Percentiles rank a stretch among this genome's conserved stretches.
Evolutionary conservation across 805 yeast species (phyloP).

Genomic region (Allodekkera sacchari): DNA sequence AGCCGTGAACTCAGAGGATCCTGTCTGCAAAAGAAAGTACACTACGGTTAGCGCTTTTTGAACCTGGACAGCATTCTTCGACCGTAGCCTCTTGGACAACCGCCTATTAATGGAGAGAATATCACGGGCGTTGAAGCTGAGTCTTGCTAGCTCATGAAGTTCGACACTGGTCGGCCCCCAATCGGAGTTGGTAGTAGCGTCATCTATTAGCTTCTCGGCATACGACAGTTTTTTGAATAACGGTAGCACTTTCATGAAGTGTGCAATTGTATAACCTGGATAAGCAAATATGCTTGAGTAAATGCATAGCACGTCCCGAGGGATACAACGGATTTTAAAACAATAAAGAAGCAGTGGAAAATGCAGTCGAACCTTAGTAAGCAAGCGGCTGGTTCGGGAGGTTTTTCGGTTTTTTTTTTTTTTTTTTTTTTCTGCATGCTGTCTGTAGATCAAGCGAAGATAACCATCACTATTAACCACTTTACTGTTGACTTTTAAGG

Average conservation of each 20-base stretch:
- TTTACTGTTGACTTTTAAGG: no score
- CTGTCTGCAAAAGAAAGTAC: slow-evolving; percentile 43
- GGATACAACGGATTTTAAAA: no score
- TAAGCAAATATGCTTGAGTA: no score
- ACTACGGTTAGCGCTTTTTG: slow-evolving; percentile 46
- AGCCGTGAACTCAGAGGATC: slow-evolving; percentile 39
- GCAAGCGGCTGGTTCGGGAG: no score
- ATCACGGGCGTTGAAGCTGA: slow-evolving; percentile 34
- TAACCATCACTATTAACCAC: no score
- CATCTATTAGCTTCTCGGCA: slow-evolving; percentile 24
- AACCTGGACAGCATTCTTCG: slow-evolving; percentile 30
- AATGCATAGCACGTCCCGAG: no score
- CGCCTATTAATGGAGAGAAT: slow-evolving; percentile 31
- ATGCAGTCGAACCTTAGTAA: no score
- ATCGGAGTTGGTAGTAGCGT: slow-evolving; percentile 41
- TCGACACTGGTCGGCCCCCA: slow-evolving; percentile 49
- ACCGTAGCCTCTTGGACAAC: slow-evolving; percentile 32
- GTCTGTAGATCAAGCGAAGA: no score
- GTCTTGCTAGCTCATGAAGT: slow-evolving; percentile 40
- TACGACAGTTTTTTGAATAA: slow-evolving; percentile 21
- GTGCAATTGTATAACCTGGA: no score
- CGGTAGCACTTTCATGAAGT: slow-evolving; percentile 21
- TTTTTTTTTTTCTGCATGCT: no score
- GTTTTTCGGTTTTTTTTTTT: no score
- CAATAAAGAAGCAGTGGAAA: no score